Evolutionary conservation across 352 stramenopile species (phyloP), one percentile per base, ranked within the genome.

Genomic region (Pseudoperonospora humuli): DNA sequence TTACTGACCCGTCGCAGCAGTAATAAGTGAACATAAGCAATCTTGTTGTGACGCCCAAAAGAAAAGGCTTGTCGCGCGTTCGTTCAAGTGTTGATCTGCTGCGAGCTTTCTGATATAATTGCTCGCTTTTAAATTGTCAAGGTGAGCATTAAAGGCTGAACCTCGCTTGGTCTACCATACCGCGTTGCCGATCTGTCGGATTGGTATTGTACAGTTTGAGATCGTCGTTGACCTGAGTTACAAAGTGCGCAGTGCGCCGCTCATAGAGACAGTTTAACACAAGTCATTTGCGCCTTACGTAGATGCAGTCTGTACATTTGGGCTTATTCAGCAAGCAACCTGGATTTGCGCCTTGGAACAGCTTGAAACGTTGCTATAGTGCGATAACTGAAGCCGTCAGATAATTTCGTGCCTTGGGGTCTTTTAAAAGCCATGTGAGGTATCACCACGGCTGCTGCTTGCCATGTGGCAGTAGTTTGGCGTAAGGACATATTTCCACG

Each of bases 71-170:
- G 40, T 49, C 1, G 45, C 7, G 0, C 45, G 45, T 18, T 60
- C 32, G 9, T 32, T 50, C 1, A 44, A 13, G 13, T 45, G 41
- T 27, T 44, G 26, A 31, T 53, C 42, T 0, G 37, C 42, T 6
- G 44, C 44, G 39, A 54, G 50, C n/a, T 50, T 50, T 26, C 54
- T 50, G n/a, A n/a, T 23, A 25, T 54, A 11, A 10, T 47, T 54
- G 0, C 43, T 19, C 5, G 39, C 20, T 21, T 61, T 37, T 13
- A 56, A 29, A 1, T 10, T 18, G 0, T 26, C 33, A 0, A 21
- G 24, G 18, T 50, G 18, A 0, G 39, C 27, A 2, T 38, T 24
- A 2, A n/a, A 50, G 18, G 24, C 24, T 8, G 7, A 15, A 14
- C 13, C 46, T 52, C 6, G 21, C 18, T 33, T 45, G 37, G 1